A percentile compares a stretch with the other conserved stretches of the same genome.
phyloP scores from a whole-genome alignment of 768 basidiomycete genomes.

The Cantharellus anzutake region DNA sequence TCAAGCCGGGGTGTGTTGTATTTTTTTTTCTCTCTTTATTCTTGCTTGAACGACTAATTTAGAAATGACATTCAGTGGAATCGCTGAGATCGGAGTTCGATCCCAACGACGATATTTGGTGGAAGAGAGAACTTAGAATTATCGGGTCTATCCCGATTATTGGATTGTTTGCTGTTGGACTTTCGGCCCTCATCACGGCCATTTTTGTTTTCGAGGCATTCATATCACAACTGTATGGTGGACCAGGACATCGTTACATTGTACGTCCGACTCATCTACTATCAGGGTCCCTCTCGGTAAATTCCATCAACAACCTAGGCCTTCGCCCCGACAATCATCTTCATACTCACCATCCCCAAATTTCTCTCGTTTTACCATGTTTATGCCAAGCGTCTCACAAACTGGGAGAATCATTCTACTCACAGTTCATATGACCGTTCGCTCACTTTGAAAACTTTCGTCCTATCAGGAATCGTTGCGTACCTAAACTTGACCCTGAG shows the following conservation, averaged over 20 bases:
- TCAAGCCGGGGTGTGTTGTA: slow-evolving; percentile 24
- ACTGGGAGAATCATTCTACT: slow-evolving; percentile 85
- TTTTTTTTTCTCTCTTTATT: too few species aligned
- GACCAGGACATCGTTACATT: slow-evolving; percentile 59
- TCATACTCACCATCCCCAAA: slow-evolving; percentile 61
- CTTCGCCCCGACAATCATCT: slow-evolving; percentile 68
- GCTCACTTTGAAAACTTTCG: slow-evolving; percentile 80
- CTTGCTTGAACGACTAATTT: too few species aligned
- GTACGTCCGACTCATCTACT: slow-evolving; percentile 28
- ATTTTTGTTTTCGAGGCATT: slow-evolving; percentile 87
- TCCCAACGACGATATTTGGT: slow-evolving; percentile 35
- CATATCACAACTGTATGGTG: slow-evolving; percentile 71
- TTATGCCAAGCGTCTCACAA: slow-evolving; percentile 48
- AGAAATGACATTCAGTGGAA: slow-evolving; percentile 29
- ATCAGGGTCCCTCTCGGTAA: not conserved
- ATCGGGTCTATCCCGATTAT: slow-evolving; percentile 56
- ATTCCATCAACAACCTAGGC: slow-evolving; percentile 24
- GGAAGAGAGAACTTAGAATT: slow-evolving; percentile 49
- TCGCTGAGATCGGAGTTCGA: slow-evolving; percentile 42
- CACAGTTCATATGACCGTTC: slow-evolving; percentile 58
- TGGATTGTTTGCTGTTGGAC: slow-evolving; percentile 44
- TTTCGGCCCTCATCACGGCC: slow-evolving; percentile 51
- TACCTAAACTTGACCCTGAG: slow-evolving; percentile 82
- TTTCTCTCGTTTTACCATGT: slow-evolving; percentile 55
- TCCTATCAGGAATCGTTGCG: slow-evolving; percentile 71